A percentile compares a stretch with the other conserved stretches of the same genome.
Conservation (phyloP, 2,329 filamentous ascomycete species). For the Nemania bipapillata region DNA sequence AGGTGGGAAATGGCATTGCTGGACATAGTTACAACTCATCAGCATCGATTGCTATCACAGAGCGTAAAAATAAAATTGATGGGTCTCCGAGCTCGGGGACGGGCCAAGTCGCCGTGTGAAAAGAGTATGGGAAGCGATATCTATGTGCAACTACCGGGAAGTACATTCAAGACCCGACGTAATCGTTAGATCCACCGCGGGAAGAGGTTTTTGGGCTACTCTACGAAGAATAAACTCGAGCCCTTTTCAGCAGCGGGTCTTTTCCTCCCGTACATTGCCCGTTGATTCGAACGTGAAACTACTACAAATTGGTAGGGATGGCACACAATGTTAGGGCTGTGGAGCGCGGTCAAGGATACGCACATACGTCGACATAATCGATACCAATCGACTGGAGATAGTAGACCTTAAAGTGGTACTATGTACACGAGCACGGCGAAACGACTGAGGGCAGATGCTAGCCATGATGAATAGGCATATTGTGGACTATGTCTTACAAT, state of each 20-base stretch:
- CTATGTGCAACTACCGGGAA: background rate
- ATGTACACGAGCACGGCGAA: slow-evolving; percentile 10
- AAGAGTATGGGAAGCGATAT: background rate
- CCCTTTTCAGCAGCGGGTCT: slow-evolving; percentile 6
- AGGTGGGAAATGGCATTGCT: too few species aligned
- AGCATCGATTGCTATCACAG: background rate
- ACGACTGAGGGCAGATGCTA: slow-evolving; percentile 36
- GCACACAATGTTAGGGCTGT: background rate
- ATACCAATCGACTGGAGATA: slow-evolving; percentile 4
- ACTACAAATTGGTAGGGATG: slow-evolving; percentile 3
- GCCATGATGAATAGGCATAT: slow-evolving; percentile 35
- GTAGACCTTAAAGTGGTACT: background rate
- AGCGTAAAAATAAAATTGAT: background rate
- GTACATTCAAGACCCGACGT: background rate
- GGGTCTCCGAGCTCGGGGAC: too few species aligned
- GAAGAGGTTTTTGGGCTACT: background rate
- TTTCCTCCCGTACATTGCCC: background rate
- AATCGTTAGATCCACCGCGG: background rate
- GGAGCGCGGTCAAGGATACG: background rate
- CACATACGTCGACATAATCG: background rate
- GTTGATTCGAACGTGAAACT: slow-evolving; percentile 18
- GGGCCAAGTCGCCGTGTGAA: too few species aligned
- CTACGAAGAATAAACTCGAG: background rate
- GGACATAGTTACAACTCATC: slow-evolving; percentile 1
- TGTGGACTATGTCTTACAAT: slow-evolving; percentile 37